These are phyloP conservation scores for Solanum sejunctum DNA, from an alignment of 257 asterid species.

Conservation along the genomic window DNA sequence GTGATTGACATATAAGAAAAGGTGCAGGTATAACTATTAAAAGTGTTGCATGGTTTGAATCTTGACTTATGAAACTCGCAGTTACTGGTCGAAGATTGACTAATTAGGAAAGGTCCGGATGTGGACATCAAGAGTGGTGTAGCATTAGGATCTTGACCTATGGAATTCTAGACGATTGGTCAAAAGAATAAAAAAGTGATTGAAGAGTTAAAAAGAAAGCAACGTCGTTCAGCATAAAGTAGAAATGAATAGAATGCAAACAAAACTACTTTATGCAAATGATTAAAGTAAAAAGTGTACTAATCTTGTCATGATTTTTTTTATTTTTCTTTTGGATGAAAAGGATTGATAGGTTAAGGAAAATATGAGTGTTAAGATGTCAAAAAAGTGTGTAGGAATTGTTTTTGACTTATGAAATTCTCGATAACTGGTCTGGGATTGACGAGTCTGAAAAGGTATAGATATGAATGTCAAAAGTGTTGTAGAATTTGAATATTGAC, in stretches of 20 bases:
- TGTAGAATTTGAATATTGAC: background rate
- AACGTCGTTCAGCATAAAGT: rapidly evolving
- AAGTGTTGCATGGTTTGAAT: background rate
- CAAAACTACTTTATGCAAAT: background rate
- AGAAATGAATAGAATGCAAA: background rate
- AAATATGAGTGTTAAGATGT: background rate
- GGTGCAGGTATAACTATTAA: too few relatives aligned
- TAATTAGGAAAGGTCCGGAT: too few relatives aligned
- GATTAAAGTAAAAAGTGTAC: background rate
- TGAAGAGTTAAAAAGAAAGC: background rate
- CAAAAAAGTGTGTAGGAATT: too few relatives aligned
- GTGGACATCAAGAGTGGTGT: too few relatives aligned
- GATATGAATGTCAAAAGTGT: background rate
- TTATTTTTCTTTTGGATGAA: background rate
- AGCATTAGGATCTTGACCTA: too few relatives aligned
- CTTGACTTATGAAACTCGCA: background rate
- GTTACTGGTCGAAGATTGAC: background rate
- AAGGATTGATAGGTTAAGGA: background rate
- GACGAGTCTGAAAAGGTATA: too few relatives aligned
- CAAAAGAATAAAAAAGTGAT: rapidly evolving
- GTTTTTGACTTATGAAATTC: too few relatives aligned
- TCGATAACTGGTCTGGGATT: too few relatives aligned
- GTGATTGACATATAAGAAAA: background rate
- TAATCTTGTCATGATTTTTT: background rate
- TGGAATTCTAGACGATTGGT: background rate